A percentile compares a stretch with the other conserved stretches of the same genome.
Conservation (phyloP, 2,329 filamentous ascomycete species). For the Ophiocordyceps camponoti-saundersi region DNA sequence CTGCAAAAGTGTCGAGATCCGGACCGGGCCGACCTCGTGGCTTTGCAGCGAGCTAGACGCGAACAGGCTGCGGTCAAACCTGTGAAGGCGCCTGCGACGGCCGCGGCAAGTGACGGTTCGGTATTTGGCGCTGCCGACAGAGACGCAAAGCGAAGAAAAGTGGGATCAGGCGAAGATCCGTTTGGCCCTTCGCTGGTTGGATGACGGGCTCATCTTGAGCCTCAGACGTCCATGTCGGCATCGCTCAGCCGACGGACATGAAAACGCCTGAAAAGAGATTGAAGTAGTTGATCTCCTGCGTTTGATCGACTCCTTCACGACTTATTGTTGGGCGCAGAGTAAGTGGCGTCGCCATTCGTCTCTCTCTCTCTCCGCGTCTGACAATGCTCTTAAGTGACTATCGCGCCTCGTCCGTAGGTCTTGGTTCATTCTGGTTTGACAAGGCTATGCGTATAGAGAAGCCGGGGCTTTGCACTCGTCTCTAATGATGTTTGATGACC, state of each 20-base stretch:
- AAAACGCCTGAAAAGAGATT: too few species aligned
- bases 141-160: conserved; percentile 28
- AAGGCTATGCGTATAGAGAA: too few species aligned
- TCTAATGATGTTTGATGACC: too few species aligned
- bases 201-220: conserved; percentile 4
- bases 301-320: not conserved
- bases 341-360: not conserved
- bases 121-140: conserved; percentile 26
- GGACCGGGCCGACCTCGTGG: conserved; percentile 55
- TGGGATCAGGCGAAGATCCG: conserved; percentile 23
- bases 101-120: conserved; percentile 19
- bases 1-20: conserved; percentile 60
- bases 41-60: conserved; percentile 46
- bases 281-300: too few species aligned
- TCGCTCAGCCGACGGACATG: too few species aligned
- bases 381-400: not conserved
- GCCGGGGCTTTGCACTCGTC: too few species aligned
- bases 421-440: too few species aligned
- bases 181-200: conserved; percentile 25
- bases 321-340: not conserved
- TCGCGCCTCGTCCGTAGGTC: too few species aligned
- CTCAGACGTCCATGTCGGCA: not conserved
- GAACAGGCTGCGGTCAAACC: conserved; percentile 29
- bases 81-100: conserved; percentile 19
- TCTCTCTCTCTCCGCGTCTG: not conserved